Evolutionary conservation across 768 basidiomycete species (phyloP), one percentile per base, ranked within the genome.

Genomic region (Psilocybe sp.): DNA sequence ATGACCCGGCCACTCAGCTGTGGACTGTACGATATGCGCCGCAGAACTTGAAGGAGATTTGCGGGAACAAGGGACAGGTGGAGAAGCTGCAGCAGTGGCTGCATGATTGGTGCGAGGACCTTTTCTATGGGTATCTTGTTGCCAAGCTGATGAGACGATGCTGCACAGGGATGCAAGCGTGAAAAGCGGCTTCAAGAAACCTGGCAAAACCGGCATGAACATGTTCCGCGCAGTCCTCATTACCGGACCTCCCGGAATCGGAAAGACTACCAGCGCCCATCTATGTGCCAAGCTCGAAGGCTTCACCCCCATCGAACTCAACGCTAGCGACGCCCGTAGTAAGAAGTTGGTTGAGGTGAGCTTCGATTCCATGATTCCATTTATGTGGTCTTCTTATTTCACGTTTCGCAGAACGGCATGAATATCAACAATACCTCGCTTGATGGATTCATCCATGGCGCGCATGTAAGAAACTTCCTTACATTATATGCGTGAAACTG

Each of bases 11-110:
- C 1, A 75, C 78, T 2, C 92, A 96, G 64, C 75, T 98, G 1
- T 98, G 97, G 97, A 98, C 97, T 35, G 87, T 86, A 31, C 84
- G 93, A 9, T 99, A 99, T 64, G 96, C 97, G 0, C 97, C 97
- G 1, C 82, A 85, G 55, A 78, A 76, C 2, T 56, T 94, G 49
- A 94, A 90, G 59, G 93, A 99, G 49, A 81, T 99, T 14, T 98
- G 95, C 53, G 97, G 97, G 7, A 99, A 98, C 72, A 98, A 98
- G 68, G 78, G 82, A 0, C 79, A 84, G 47, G 87, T 98, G 1
- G 95, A 98, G 69, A 93, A 92, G 60, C 70, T 99, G 3, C 84
- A 85, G 47, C 73, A 72, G 32, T 99, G 97, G 97, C 69, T 99
- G 16, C 76, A 82, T 32, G 85, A 89, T 46, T 99, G 97, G 96